phyloP scores from a whole-genome alignment of 139 green algal genomes.

The Volvox reticuliferus region DNA sequence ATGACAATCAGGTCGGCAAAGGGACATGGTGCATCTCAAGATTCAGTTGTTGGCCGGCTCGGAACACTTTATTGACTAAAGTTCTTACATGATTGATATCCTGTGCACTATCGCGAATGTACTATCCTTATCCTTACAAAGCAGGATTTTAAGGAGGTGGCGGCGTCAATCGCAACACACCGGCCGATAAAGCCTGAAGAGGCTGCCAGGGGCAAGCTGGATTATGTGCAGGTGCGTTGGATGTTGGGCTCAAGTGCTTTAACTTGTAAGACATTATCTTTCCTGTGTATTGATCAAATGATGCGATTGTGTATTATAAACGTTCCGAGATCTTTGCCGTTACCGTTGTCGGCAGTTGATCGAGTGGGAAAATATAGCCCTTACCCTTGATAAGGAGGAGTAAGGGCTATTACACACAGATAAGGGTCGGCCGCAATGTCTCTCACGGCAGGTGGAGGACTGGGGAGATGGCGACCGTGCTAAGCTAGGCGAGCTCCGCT shows the following conservation, averaged over 20 bases:
- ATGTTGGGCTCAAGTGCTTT: neutral
- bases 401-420: no score
- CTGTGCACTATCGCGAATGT: neutral
- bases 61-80: neutral
- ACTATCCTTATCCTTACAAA: neutral
- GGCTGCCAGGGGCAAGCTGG: constrained; percentile 26
- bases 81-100: neutral
- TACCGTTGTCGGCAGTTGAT: no score
- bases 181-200: constrained; percentile 15
- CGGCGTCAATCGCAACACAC: neutral
- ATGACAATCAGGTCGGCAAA: neutral
- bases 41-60: neutral
- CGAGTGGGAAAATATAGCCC: no score
- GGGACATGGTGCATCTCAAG: neutral
- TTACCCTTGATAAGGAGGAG: no score
- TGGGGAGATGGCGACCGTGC: constrained; percentile 32
- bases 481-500: constrained; percentile 23
- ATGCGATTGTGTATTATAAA: no score
- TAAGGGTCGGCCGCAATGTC: no score
- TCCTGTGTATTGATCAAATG: no score
- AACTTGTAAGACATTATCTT: neutral
- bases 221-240: constrained; percentile 34
- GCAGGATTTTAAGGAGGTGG: constrained; percentile 1
- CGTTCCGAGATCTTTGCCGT: no score
- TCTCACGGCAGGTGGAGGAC: constrained; percentile 26